Conservation (phyloP, 768 basidiomycete species). For the Auricularia sp. region DNA sequence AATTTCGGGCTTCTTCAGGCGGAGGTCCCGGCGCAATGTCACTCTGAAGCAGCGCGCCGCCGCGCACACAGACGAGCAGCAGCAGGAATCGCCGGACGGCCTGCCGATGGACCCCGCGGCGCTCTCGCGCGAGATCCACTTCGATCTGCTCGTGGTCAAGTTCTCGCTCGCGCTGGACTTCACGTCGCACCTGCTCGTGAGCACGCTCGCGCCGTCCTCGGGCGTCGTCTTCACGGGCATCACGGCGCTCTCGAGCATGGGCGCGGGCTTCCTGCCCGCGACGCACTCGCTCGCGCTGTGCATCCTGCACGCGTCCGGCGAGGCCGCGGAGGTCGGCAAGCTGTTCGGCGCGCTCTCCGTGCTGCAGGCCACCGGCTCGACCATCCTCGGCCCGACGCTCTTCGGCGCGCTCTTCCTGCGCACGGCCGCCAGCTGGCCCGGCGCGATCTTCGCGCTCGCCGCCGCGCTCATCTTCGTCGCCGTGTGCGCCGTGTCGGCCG, state of each 20-base stretch:
- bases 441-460: slow-evolving; percentile 57
- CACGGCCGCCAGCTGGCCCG: slow-evolving; percentile 55
- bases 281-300: slow-evolving; percentile 66
- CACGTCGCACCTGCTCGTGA: slow-evolving; percentile 51
- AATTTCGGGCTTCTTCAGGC: slow-evolving; percentile 53
- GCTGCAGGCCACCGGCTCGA: slow-evolving; percentile 55
- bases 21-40: slow-evolving; percentile 15
- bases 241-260: slow-evolving; percentile 54
- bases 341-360: slow-evolving; percentile 67
- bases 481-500: slow-evolving; percentile 35
- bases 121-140: slow-evolving; percentile 51
- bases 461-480: slow-evolving; percentile 43
- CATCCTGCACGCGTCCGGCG: slow-evolving; percentile 33
- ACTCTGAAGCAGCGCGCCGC: neutral
- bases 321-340: slow-evolving; percentile 41
- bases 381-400: slow-evolving; percentile 50
- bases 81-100: neutral
- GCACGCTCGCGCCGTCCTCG: slow-evolving; percentile 23
- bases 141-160: slow-evolving; percentile 59
- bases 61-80: neutral
- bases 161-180: slow-evolving; percentile 60
- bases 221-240: slow-evolving; percentile 45
- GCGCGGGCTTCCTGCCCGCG: slow-evolving; percentile 59
- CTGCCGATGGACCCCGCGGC: slow-evolving; percentile 23
- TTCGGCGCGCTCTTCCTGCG: slow-evolving; percentile 58